Percentiles rank a stretch among this genome's conserved stretches.
Evolutionary conservation across 257 asterid genomes (phyloP).

Genomic region (Solanum gracilifrons): DNA sequence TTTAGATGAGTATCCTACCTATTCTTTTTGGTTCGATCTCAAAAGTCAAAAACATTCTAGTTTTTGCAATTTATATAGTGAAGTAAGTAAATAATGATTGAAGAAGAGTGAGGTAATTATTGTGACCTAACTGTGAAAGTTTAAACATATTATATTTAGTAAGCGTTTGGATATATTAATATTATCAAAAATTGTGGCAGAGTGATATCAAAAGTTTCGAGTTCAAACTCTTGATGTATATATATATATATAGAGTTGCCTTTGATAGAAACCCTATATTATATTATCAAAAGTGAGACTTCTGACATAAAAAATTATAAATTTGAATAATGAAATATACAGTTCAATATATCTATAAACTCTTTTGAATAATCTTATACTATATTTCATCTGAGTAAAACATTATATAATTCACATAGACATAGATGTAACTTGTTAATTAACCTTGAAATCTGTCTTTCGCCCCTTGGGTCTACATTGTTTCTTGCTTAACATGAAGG

Average conservation of each 20-base stretch:
- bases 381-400: not conserved
- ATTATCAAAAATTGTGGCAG: too few species aligned
- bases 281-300: fast-evolving
- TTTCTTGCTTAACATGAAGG: not conserved
- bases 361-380: not conserved
- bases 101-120: not conserved
- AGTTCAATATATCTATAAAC: not conserved
- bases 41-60: not conserved
- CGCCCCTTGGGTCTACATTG: not conserved
- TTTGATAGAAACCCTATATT: not conserved
- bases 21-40: not conserved
- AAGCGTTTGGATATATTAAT: not conserved
- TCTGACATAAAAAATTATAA: too few species aligned
- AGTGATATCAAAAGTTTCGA: not conserved
- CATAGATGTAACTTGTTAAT: not conserved
- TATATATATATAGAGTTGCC: not conserved
- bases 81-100: not conserved
- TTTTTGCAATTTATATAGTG: not conserved
- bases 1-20: not conserved
- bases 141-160: not conserved
- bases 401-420: not conserved
- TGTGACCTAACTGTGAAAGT: not conserved
- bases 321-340: not conserved
- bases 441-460: not conserved
- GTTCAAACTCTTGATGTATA: not conserved